Conservation (phyloP, 306 rosid genomes). For the Trifolium dubium region DNA sequence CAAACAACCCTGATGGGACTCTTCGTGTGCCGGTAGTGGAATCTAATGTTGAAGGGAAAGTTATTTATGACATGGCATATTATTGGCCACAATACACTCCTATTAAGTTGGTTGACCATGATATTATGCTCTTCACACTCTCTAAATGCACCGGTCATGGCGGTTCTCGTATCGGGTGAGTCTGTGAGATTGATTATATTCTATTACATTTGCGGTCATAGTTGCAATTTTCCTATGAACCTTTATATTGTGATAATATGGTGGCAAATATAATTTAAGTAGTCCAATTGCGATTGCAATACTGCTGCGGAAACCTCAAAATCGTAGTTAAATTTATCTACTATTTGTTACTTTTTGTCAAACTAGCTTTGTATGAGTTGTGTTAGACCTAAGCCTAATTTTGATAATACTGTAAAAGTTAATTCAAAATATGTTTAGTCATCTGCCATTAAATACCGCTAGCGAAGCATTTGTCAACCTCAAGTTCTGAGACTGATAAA, state of each 20-base stretch:
- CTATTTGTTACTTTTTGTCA: too few relatives aligned
- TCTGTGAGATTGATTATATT: neutral
- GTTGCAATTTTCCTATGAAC: neutral
- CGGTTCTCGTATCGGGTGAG: constrained; percentile 88
- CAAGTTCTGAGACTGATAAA: too few relatives aligned
- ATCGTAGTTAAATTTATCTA: too few relatives aligned
- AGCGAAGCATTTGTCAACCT: too few relatives aligned
- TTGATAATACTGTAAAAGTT: too few relatives aligned
- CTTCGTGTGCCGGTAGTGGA: constrained; percentile 51
- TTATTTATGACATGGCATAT: constrained; percentile 77
- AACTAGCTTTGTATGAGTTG: too few relatives aligned
- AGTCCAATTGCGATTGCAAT: neutral
- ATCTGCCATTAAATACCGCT: too few relatives aligned
- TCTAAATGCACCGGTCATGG: constrained; percentile 95
- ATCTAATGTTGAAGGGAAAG: constrained; percentile 43
- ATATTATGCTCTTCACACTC: constrained; percentile 81
- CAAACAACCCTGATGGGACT: constrained; percentile 84
- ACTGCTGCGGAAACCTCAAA: neutral
- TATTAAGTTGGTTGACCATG: constrained; percentile 58
- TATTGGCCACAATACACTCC: constrained; percentile 91
- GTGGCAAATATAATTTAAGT: neutral
- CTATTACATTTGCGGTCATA: neutral
- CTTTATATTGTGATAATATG: neutral
- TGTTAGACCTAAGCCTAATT: too few relatives aligned
- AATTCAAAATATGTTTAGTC: too few relatives aligned